phyloP scores from a whole-genome alignment of 176 grass and related monocot species.

The Rhynchospora pubera region DNA sequence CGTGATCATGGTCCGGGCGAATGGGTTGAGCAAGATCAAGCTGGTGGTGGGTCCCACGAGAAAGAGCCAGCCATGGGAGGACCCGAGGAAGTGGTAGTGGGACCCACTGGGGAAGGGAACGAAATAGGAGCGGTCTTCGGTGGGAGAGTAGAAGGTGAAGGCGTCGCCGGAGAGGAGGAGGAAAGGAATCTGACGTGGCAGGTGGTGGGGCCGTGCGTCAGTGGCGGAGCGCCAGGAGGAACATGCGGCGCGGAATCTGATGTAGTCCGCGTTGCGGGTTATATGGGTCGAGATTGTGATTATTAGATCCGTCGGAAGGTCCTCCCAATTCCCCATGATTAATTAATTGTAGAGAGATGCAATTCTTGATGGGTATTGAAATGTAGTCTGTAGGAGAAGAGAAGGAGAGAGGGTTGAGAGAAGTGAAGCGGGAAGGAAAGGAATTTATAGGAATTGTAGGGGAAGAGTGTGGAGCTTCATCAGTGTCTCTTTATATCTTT shows the following conservation, averaged over 20 bases:
- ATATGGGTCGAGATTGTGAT: conserved; percentile 11
- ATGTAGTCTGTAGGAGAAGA: no score
- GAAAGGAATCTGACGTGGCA: conserved; percentile 27
- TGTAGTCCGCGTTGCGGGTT: conserved; percentile 21
- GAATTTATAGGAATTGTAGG: background rate
- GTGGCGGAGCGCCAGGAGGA: conserved; percentile 21
- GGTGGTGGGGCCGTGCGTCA: conserved; percentile 12
- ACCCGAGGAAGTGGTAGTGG: conserved; percentile 15
- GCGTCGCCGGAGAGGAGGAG: conserved; percentile 17
- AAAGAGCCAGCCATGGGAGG: conserved; percentile 30
- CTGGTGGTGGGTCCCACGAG: conserved; percentile 10
- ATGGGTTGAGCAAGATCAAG: conserved; percentile 14
- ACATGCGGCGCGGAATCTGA: conserved; percentile 32
- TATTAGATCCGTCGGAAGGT: conserved; percentile 19
- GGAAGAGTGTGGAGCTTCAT: background rate
- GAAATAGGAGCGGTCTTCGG: conserved; percentile 4
- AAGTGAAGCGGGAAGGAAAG: background rate
- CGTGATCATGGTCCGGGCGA: background rate
- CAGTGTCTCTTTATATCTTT: background rate
- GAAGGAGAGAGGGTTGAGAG: no score
- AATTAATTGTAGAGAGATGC: background rate
- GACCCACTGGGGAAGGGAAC: background rate
- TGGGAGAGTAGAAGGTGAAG: conserved; percentile 1
- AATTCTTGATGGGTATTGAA: background rate
- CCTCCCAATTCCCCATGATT: conserved; percentile 12